phyloP scores from a whole-genome alignment of 768 basidiomycete species.

The Pleurotus citrinopileatus region DNA sequence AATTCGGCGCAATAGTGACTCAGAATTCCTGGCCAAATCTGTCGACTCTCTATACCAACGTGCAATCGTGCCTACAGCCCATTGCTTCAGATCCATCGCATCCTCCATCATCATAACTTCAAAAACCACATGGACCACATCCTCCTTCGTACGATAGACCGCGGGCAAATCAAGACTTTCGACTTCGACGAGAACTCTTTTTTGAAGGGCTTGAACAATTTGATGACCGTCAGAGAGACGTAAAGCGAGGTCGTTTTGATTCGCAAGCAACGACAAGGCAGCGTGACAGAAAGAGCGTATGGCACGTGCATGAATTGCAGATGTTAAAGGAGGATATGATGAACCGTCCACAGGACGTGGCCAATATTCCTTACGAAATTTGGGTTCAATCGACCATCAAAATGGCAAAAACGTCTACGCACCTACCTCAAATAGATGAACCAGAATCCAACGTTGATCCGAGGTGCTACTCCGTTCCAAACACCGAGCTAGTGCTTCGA shows the following conservation, averaged over 20 bases:
- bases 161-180: slow-evolving; percentile 30
- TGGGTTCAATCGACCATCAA: not conserved
- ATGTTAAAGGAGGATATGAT: slow-evolving; percentile 41
- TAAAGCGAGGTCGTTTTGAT: slow-evolving; percentile 14
- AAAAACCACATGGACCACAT: slow-evolving; percentile 41
- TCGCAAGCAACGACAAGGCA: slow-evolving; percentile 25
- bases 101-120: slow-evolving; percentile 31
- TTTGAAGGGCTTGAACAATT: slow-evolving; percentile 25
- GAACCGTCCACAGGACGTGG: slow-evolving; percentile 26
- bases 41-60: slow-evolving; percentile 38
- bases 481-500: slow-evolving; percentile 49
- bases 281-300: slow-evolving; percentile 36
- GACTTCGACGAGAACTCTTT: slow-evolving; percentile 39
- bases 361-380: slow-evolving; percentile 47
- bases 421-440: slow-evolving; percentile 48
- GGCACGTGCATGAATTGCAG: slow-evolving; percentile 45
- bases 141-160: slow-evolving; percentile 31
- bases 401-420: not conserved
- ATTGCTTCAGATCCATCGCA: slow-evolving; percentile 23
- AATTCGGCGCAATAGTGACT: slow-evolving; percentile 35
- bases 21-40: slow-evolving; percentile 41
- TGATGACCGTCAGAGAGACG: slow-evolving; percentile 11
- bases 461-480: slow-evolving; percentile 45
- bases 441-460: slow-evolving; percentile 49
- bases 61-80: slow-evolving; percentile 27